These are phyloP conservation scores for Diddensiella caesifluorescens DNA, from an alignment of 805 yeast genomes.

Conservation along the genomic window DNA sequence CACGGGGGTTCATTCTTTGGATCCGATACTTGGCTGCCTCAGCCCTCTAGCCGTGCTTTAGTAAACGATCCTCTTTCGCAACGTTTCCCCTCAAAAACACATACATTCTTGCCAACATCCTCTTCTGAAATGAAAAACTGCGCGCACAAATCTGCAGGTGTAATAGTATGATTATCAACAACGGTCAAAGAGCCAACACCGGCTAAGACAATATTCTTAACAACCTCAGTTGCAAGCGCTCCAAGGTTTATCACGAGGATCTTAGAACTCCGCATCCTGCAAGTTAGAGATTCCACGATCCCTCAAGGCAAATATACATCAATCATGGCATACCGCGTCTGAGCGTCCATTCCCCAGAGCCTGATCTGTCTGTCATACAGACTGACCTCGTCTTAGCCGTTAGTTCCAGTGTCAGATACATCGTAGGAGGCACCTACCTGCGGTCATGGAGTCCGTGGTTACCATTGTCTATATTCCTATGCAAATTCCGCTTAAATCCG, in stretches of 20 bases:
- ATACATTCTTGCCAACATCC: constrained; percentile 46
- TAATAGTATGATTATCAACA: constrained; percentile 50
- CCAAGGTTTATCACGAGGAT: constrained; percentile 68
- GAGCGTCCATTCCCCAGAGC: constrained; percentile 95
- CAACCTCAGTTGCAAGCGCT: constrained; percentile 74
- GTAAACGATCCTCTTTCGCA: background rate
- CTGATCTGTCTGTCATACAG: constrained; percentile 92
- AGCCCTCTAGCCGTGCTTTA: constrained; percentile 36
- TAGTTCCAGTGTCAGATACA: too few species aligned
- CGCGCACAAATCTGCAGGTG: constrained; percentile 59
- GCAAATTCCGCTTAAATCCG: too few species aligned
- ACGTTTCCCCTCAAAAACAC: constrained; percentile 1
- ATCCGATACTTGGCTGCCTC: constrained; percentile 53
- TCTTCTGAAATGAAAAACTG: constrained; percentile 64
- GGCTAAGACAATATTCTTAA: constrained; percentile 79
- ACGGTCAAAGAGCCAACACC: constrained; percentile 80
- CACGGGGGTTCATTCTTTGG: constrained; percentile 75
- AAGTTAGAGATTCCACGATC: background rate
- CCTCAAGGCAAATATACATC: background rate
- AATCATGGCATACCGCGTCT: constrained; percentile 40
- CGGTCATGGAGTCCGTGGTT: too few species aligned
- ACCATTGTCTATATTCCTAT: too few species aligned
- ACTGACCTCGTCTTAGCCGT: constrained; percentile 68
- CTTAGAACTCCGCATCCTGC: constrained; percentile 59
- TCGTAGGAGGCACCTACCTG: too few species aligned